phyloP scores from a whole-genome alignment of 2,329 filamentous ascomycete species.

The Dactylella cylindrospora region DNA sequence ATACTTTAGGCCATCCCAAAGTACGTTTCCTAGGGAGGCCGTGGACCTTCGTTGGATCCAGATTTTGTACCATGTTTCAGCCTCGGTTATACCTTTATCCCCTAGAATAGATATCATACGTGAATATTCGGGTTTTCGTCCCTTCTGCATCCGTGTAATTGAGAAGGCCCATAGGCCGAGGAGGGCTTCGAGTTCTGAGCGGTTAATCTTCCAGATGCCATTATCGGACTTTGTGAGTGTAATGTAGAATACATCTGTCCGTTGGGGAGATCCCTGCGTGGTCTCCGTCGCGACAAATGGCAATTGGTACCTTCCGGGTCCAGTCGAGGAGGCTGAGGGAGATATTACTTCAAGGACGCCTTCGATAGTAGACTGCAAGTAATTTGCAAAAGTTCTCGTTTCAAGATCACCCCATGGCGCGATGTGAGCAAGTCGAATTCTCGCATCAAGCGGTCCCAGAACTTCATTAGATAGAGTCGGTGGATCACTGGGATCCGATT shows the following conservation, averaged over 20 bases:
- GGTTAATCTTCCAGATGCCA: conserved; percentile 7
- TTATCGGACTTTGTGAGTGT: too few relatives aligned
- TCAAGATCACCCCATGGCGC: conserved; percentile 25
- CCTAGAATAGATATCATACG: neutral
- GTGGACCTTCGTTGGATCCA: conserved; percentile 23
- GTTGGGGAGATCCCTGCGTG: too few relatives aligned
- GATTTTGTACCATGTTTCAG: conserved; percentile 19
- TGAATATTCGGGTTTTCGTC: conserved; percentile 14
- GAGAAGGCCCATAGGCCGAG: conserved; percentile 30
- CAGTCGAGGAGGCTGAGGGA: too few relatives aligned
- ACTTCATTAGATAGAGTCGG: neutral
- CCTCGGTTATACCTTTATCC: neutral
- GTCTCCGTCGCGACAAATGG: too few relatives aligned
- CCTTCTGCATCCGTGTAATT: neutral
- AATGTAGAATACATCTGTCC: too few relatives aligned
- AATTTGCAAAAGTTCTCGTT: conserved; percentile 2
- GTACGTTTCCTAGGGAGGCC: neutral
- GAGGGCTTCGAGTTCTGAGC: conserved; percentile 17
- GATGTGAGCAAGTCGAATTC: conserved; percentile 8
- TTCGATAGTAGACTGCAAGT: conserved; percentile 15
- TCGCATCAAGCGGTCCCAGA: conserved; percentile 11
- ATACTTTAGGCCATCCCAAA: too few relatives aligned
- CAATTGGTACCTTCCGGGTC: too few relatives aligned
- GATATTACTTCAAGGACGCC: conserved; percentile 26
- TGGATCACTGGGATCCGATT: neutral